Evolutionary conservation across 2,329 filamentous ascomycete species (phyloP).

Genomic region (Beauveria sp.): DNA sequence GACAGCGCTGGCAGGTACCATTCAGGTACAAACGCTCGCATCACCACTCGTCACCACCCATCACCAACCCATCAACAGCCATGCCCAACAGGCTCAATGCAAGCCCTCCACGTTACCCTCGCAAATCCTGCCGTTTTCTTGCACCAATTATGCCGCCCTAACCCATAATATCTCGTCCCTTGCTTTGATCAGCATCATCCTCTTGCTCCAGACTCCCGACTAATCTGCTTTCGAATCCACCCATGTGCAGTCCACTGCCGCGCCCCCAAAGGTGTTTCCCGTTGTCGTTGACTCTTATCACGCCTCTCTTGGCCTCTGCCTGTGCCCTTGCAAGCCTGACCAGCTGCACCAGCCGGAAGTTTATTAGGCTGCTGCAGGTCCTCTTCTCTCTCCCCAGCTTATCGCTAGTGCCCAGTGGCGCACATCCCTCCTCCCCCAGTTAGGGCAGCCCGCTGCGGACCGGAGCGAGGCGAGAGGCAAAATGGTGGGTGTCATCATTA

Average conservation of each 20-base stretch:
- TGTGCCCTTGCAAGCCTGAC: background rate
- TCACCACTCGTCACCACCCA: background rate
- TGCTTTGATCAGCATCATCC: background rate
- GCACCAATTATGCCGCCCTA: background rate
- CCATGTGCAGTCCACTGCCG: background rate
- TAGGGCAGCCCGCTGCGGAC: conserved; percentile 3
- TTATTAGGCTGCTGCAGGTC: background rate
- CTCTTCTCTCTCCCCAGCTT: background rate
- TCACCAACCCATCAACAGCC: background rate
- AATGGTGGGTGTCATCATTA: conserved; percentile 1
- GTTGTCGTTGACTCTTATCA: background rate
- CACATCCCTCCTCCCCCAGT: conserved; percentile 3
- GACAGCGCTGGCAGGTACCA: background rate
- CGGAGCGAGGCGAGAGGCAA: conserved; percentile 9
- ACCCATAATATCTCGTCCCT: background rate
- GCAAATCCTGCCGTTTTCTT: background rate
- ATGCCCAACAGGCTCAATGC: background rate
- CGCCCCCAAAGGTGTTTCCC: background rate
- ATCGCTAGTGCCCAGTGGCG: conserved; percentile 3
- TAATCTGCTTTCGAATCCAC: conserved; percentile 7
- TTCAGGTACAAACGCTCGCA: background rate
- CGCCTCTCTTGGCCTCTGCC: background rate
- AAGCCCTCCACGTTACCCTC: background rate
- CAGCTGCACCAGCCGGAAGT: background rate
- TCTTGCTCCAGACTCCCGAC: background rate